Conservation (phyloP, 1,284 basidiomycete species). For the Melampsora americana region DNA sequence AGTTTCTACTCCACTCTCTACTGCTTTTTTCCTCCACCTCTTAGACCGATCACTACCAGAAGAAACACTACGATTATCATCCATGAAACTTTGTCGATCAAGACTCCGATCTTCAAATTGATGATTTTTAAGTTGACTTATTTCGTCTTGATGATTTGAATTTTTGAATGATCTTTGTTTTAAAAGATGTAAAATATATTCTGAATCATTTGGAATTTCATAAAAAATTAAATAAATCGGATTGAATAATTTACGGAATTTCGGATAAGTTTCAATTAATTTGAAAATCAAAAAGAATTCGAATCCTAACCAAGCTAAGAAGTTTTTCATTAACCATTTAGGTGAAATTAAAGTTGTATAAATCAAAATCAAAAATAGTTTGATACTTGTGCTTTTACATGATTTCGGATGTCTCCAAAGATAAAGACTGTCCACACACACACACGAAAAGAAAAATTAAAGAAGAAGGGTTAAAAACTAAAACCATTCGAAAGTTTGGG, state of each 20-base stretch:
- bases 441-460: no score
- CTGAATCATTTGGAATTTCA: conserved; percentile 35
- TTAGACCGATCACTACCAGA: neutral
- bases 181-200: conserved; percentile 36
- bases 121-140: neutral
- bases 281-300: conserved; percentile 36
- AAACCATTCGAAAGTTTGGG: neutral
- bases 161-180: conserved; percentile 10
- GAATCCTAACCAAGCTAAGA: conserved; percentile 41
- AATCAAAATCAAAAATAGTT: conserved; percentile 14
- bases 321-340: conserved; percentile 40
- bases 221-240: conserved; percentile 38
- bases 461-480: neutral
- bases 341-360: conserved; percentile 29
- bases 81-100: no score
- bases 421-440: no score
- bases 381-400: conserved; percentile 18
- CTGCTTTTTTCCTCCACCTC: neutral
- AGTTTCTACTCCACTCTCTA: neutral
- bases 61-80: neutral
- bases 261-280: conserved; percentile 36
- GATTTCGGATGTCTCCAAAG: conserved; percentile 39
- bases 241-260: conserved; percentile 34
- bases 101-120: neutral
- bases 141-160: neutral